Evolutionary conservation across 192 early-diverging fungal genomes (phyloP).

Genomic region (Funneliformis mosseae): DNA sequence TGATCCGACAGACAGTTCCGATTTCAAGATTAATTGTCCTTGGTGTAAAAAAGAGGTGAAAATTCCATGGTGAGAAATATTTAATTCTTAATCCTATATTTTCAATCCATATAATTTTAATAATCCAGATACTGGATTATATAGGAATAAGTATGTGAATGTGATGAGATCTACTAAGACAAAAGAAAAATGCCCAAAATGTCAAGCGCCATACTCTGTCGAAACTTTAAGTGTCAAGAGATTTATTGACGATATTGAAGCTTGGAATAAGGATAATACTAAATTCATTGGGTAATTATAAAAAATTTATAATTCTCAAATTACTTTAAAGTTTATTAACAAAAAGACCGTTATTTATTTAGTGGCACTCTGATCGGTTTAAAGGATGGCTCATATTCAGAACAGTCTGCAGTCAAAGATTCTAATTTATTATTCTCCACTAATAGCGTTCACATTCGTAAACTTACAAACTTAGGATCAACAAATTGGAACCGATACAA

Average conservation of each 20-base stretch:
- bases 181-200: not conserved
- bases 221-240: not conserved
- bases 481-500: not conserved
- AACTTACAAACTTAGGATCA: not conserved
- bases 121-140: not conserved
- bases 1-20: constrained; percentile 21
- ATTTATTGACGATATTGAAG: constrained; percentile 27
- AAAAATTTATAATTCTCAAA: not conserved
- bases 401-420: not conserved
- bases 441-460: not conserved
- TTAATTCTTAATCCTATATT: not conserved
- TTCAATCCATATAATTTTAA: not conserved
- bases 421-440: not conserved
- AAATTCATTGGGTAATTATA: not conserved
- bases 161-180: not conserved
- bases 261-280: constrained; percentile 5
- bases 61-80: not conserved
- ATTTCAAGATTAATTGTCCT: constrained; percentile 20
- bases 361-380: constrained; percentile 9
- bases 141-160: constrained; percentile 11
- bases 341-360: not conserved
- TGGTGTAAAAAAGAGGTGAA: not conserved
- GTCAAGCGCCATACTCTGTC: not conserved
- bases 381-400: not conserved
- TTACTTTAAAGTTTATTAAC: not conserved